Percentiles rank a stretch among this genome's conserved stretches.
Evolutionary conservation across 1,284 basidiomycete species (phyloP).

Genomic region (Rhodotorula sp.): DNA sequence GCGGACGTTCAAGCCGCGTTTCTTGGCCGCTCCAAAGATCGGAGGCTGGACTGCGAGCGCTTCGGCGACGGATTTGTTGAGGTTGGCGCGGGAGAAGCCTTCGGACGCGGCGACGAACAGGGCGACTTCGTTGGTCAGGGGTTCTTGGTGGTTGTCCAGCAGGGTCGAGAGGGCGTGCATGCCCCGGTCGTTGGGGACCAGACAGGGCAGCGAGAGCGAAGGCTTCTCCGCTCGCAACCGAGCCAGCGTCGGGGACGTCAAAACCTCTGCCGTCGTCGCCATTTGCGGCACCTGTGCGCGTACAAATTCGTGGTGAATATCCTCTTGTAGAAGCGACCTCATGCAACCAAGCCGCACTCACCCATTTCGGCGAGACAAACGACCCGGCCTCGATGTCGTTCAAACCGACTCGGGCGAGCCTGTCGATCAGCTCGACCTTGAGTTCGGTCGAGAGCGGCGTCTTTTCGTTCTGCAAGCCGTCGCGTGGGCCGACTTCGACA

Average conservation of each 20-base stretch:
- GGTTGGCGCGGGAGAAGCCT: constrained; percentile 76
- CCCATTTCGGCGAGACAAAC: constrained; percentile 86
- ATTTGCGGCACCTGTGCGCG: constrained; percentile 58
- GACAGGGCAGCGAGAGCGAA: constrained; percentile 69
- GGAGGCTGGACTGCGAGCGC: constrained; percentile 65
- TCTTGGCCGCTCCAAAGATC: constrained; percentile 63
- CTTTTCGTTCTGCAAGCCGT: constrained; percentile 91
- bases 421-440: constrained; percentile 78
- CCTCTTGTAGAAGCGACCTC: background rate
- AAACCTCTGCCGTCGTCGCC: constrained; percentile 69
- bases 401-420: constrained; percentile 69
- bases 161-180: constrained; percentile 63
- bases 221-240: constrained; percentile 31
- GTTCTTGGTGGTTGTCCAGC: constrained; percentile 32
- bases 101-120: constrained; percentile 89
- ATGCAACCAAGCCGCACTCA: constrained; percentile 46
- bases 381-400: constrained; percentile 80
- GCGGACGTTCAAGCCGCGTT: constrained; percentile 68
- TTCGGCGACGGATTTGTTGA: constrained; percentile 71
- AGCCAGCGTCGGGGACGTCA: constrained; percentile 15
- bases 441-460: constrained; percentile 60
- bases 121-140: constrained; percentile 75
- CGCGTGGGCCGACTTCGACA: constrained; percentile 88
- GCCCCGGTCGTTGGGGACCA: constrained; percentile 80
- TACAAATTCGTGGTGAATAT: background rate